Conservation (phyloP, 1,284 basidiomycete species). For the Cutaneotrichosporon daszewskae region DNA sequence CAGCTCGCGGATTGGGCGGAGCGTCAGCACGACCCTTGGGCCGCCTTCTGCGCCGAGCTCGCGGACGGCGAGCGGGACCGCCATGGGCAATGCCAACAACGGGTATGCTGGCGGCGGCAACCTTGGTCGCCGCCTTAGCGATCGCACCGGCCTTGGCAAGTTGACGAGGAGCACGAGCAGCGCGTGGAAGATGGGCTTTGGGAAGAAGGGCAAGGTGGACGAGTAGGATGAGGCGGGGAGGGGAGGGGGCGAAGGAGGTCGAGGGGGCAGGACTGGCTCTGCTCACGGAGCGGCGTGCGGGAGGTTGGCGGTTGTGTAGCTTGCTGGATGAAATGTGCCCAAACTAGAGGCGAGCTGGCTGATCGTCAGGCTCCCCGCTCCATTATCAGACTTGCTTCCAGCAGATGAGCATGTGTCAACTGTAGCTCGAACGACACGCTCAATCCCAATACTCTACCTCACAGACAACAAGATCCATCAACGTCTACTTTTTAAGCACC, state of each 20-base stretch:
- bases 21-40: background rate
- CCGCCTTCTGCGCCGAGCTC: background rate
- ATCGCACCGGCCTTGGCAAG: slow-evolving; percentile 22
- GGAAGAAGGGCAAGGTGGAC: slow-evolving; percentile 37
- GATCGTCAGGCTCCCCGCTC: no score
- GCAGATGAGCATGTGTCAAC: no score
- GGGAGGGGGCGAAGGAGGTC: background rate
- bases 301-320: no score
- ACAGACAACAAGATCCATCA: no score
- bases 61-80: background rate
- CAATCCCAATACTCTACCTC: no score
- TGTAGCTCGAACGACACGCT: no score
- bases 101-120: slow-evolving; percentile 9
- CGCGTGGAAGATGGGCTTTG: slow-evolving; percentile 40
- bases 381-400: no score
- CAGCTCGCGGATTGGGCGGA: no score
- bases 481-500: slow-evolving; percentile 49
- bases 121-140: slow-evolving; percentile 11
- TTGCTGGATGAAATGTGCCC: no score
- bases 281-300: no score
- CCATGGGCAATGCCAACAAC: background rate
- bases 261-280: no score
- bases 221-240: slow-evolving; percentile 3
- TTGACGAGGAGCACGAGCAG: slow-evolving; percentile 35
- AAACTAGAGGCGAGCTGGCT: no score